Conservation (phyloP, 2,329 filamentous ascomycete species). For the Penicillium sp. region DNA sequence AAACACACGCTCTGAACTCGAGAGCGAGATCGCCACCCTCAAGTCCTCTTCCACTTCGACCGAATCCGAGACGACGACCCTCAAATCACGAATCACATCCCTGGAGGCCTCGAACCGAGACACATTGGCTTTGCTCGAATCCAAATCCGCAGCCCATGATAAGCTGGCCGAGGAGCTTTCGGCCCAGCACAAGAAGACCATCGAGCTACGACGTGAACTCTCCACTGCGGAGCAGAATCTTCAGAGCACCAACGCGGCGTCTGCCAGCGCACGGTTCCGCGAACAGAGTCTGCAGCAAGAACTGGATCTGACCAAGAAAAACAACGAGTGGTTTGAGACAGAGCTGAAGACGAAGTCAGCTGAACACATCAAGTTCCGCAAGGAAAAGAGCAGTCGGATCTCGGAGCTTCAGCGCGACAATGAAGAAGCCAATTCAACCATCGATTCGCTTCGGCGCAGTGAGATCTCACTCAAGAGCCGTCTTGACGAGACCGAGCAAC, state of each 20-base stretch:
- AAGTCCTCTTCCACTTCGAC: conserved; percentile 70
- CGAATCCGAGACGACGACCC: conserved; percentile 68
- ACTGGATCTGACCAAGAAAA: conserved; percentile 81
- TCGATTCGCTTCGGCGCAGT: conserved; percentile 75
- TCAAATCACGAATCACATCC: conserved; percentile 80
- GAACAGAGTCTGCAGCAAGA: conserved; percentile 90
- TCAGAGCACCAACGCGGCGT: conserved; percentile 77
- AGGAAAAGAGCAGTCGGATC: conserved; percentile 90
- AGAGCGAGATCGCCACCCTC: conserved; percentile 77
- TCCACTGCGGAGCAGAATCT: conserved; percentile 78
- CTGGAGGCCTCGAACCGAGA: conserved; percentile 92
- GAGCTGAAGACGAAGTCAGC: conserved; percentile 88
- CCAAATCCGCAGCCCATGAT: conserved; percentile 84
- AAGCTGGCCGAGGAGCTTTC: conserved; percentile 83
- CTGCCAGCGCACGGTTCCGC: conserved; percentile 81
- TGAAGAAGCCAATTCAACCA: conserved; percentile 76
- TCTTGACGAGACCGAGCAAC: conserved; percentile 79
- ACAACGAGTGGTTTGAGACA: conserved; percentile 88
- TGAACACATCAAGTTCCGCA: conserved; percentile 86
- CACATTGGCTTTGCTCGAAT: conserved; percentile 82
- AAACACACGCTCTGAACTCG: conserved; percentile 70
- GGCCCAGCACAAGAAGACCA: conserved; percentile 82
- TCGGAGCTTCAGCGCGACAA: conserved; percentile 84
- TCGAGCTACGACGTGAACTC: conserved; percentile 81
- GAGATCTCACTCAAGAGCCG: conserved; percentile 79